Base-by-base conservation (phyloP, 1,284 basidiomycete species). In the Exobasidium rhododendri region DNA sequence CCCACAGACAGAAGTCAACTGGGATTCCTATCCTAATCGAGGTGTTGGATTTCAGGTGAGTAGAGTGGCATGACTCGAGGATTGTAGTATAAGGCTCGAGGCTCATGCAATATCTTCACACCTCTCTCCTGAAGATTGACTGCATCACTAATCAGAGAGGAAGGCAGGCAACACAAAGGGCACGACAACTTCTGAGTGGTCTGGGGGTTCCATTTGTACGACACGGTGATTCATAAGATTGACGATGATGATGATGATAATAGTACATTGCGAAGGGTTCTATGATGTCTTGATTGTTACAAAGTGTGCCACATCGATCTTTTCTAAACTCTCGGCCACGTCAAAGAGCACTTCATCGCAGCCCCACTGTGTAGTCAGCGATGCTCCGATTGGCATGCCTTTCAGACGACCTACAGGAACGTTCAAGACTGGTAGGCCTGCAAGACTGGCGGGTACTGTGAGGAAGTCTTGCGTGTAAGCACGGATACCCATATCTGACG, bases 311-410 rank as follows among this genome's bases (percentile, higher is more conserved):
- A 52, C 17, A n/a, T 14, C 29, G 4, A n/a, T 32, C 20, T 55
- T 17, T 55, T 17, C 47, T 20, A 28, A 4, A 20, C 79, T 71
- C 62, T 82, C 76, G 1, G 85, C 89, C 0, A 90, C 83, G 26
- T 78, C 75, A 63, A 90, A 77, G 0, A 93, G 83, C 61, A 87
- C 62, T 54, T 84, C 82, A 66, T 96, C 92, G 66, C 82, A 85
- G 0, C 94, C 94, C 94, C 94, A 97, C 73, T 93, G 92, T 1
- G 91, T 89, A 0, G 90, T 87, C 14, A 97, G 72, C 65, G 89
- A 92, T 30, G 92, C 83, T 0, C 94, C 94, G 0, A 94, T 83
- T 0, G 93, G 93, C 90, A 90, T 93, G 4, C 68, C 65, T 14
- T 67, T 53, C 0, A 64, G 66, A 1, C 22, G 61, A 6, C 82